Conservation (phyloP, 139 green algal genomes). For the Yamagishiella unicocca region DNA sequence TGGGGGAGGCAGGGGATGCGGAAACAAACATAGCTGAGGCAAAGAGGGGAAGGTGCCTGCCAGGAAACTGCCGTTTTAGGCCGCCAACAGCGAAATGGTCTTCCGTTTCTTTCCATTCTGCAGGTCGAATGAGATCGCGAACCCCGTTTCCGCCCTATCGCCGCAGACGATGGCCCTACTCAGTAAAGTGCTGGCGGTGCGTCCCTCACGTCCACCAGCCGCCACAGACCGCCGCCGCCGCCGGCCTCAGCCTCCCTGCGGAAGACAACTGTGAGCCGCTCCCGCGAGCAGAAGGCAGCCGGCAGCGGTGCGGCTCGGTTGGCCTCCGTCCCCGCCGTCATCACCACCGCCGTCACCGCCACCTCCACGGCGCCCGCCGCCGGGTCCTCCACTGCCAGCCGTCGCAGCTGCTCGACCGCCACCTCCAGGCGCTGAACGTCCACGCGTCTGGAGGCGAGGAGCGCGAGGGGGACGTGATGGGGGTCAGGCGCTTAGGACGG, state of each 20-base stretch:
- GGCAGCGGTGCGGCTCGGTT: background rate
- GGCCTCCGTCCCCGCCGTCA: constrained; percentile 1
- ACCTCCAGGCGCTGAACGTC: background rate
- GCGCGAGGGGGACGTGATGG: background rate
- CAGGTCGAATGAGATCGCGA: too few species aligned
- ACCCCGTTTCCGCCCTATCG: too few species aligned
- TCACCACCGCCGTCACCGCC: constrained; percentile 13
- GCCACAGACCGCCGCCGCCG: constrained; percentile 8
- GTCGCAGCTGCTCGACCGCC: constrained; percentile 17
- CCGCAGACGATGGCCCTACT: too few species aligned
- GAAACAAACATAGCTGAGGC: too few species aligned
- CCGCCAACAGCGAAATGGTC: too few species aligned
- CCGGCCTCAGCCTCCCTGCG: background rate
- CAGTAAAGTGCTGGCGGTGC: constrained; percentile 13
- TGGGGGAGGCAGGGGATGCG: too few species aligned
- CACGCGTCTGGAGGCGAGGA: background rate
- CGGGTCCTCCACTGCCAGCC: background rate
- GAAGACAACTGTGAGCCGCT: background rate
- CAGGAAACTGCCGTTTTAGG: too few species aligned
- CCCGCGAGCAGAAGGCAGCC: background rate
- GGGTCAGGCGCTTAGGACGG: background rate
- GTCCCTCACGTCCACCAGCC: constrained; percentile 18
- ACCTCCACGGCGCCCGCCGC: background rate
- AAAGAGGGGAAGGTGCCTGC: too few species aligned
- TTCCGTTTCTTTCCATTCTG: too few species aligned